A percentile compares a stretch with the other conserved stretches of the same genome.
These are phyloP conservation scores for Lipomyces spencermartinsiae DNA, from an alignment of 805 yeast genomes.

Conservation along the genomic window DNA sequence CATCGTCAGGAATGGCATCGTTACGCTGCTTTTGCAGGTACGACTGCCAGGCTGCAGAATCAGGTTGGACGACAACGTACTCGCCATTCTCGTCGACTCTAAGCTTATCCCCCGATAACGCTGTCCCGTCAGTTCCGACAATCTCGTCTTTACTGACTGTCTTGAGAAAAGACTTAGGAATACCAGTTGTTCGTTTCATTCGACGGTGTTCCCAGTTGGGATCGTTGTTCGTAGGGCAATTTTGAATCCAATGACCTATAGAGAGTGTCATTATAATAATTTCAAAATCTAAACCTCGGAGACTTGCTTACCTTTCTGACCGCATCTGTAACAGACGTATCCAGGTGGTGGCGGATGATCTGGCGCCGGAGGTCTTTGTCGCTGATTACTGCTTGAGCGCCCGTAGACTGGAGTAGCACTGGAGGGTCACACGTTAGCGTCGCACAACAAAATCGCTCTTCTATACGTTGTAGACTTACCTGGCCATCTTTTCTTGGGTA, in stretches of 20 bases:
- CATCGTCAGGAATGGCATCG: constrained; percentile 10
- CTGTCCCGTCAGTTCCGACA: constrained; percentile 48
- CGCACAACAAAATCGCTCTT: neutral
- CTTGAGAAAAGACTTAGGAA: constrained; percentile 89
- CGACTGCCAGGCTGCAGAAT: constrained; percentile 51
- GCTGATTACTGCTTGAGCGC: constrained; percentile 23
- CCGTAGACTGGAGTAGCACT: constrained; percentile 77
- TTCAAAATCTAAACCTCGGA: neutral
- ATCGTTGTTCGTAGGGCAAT: constrained; percentile 92
- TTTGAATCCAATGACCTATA: constrained; percentile 84
- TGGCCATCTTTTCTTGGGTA: constrained; percentile 87
- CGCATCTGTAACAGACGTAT: constrained; percentile 95
- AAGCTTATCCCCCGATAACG: constrained; percentile 48
- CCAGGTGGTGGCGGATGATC: constrained; percentile 94
- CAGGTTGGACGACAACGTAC: constrained; percentile 95
- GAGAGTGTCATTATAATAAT: neutral
- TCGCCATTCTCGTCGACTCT: constrained; percentile 95
- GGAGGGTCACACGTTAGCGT: neutral
- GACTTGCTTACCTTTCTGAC: constrained; percentile 63
- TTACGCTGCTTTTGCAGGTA: constrained; percentile 32
- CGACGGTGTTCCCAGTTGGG: constrained; percentile 93
- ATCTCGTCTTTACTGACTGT: constrained; percentile 74
- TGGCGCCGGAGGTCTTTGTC: constrained; percentile 42
- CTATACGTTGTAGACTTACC: constrained; percentile 19
- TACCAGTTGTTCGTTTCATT: constrained; percentile 93